These are phyloP conservation scores for Solanum chiquidenum DNA, from an alignment of 257 asterid genomes.

Conservation along the genomic window DNA sequence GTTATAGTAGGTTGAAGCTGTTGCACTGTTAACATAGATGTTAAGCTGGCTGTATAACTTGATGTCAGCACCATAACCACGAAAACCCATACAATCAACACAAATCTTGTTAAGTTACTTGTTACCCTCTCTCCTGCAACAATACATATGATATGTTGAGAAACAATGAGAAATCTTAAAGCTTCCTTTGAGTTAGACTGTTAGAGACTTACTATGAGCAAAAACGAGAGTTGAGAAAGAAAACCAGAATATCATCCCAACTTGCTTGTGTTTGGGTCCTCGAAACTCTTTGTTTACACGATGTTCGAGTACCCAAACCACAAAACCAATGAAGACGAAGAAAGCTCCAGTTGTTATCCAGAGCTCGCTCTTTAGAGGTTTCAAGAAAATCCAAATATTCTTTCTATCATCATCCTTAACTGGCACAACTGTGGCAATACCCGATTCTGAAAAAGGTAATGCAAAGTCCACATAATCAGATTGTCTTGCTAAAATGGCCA, in stretches of 20 bases:
- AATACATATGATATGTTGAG: background rate
- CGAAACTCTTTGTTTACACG: slow-evolving; percentile 24
- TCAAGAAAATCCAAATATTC: slow-evolving; percentile 21
- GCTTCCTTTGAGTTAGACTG: background rate
- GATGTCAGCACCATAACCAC: slow-evolving; percentile 46
- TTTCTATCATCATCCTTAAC: slow-evolving; percentile 17
- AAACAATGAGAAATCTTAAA: background rate
- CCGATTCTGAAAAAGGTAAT: slow-evolving; percentile 21
- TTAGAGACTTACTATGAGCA: too few relatives aligned
- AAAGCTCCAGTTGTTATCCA: slow-evolving; percentile 28
- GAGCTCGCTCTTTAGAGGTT: slow-evolving; percentile 20
- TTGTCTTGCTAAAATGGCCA: slow-evolving; percentile 20
- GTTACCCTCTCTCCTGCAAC: slow-evolving; percentile 6
- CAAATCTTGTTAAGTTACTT: slow-evolving; percentile 42
- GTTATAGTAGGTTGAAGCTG: slow-evolving; percentile 37
- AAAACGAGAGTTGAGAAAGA: too few relatives aligned
- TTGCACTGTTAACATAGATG: slow-evolving; percentile 49
- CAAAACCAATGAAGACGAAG: slow-evolving; percentile 18
- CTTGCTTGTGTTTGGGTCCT: slow-evolving; percentile 30
- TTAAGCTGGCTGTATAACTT: slow-evolving; percentile 47
- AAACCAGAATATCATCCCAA: slow-evolving; percentile 6
- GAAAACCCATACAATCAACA: slow-evolving; percentile 42
- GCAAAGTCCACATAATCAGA: slow-evolving; percentile 25
- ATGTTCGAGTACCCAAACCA: slow-evolving; percentile 39
- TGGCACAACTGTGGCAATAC: slow-evolving; percentile 21